Evolutionary conservation across 129 eudicot genomes (phyloP).

Genomic region (Flaveria robusta): DNA sequence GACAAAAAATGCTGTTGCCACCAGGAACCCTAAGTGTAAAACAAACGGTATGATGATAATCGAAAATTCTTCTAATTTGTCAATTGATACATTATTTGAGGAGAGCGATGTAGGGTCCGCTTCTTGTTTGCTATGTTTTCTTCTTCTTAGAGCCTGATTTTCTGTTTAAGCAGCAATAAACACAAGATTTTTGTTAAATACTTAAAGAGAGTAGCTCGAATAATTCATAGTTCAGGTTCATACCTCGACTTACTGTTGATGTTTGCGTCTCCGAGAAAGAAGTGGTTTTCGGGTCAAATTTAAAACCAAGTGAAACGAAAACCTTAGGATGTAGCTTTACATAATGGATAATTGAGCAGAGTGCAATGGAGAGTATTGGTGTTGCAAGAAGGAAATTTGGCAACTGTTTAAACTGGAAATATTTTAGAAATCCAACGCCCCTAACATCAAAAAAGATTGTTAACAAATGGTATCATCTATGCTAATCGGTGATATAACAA

Average conservation of each 20-base stretch:
- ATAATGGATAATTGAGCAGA: slow-evolving; percentile 61
- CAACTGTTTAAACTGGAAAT: slow-evolving; percentile 80
- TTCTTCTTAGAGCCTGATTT: slow-evolving; percentile 40
- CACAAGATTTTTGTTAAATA: neutral
- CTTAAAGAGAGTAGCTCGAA: neutral
- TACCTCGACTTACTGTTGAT: slow-evolving; percentile 53
- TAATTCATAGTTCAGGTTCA: neutral
- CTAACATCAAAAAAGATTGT: slow-evolving; percentile 42
- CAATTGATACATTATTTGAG: slow-evolving; percentile 29
- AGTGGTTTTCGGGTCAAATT: slow-evolving; percentile 25
- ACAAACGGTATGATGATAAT: slow-evolving; percentile 66
- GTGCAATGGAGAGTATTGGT: slow-evolving; percentile 75
- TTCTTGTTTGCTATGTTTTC: slow-evolving; percentile 37
- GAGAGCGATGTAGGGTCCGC: slow-evolving; percentile 21
- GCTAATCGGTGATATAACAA: neutral
- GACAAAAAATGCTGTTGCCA: slow-evolving; percentile 77
- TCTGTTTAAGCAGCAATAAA: slow-evolving; percentile 38
- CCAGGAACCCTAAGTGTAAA: slow-evolving; percentile 84
- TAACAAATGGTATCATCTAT: neutral
- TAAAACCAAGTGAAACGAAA: slow-evolving; percentile 73
- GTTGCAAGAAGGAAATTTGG: slow-evolving; percentile 91
- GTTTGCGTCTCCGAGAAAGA: slow-evolving; percentile 18
- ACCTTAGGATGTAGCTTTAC: slow-evolving; percentile 52
- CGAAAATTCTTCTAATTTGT: slow-evolving; percentile 39
- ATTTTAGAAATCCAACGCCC: slow-evolving; percentile 87